Evolutionary conservation across 2,329 filamentous ascomycete species (phyloP).

Genomic region (Graphiopsis chlorocephala): DNA sequence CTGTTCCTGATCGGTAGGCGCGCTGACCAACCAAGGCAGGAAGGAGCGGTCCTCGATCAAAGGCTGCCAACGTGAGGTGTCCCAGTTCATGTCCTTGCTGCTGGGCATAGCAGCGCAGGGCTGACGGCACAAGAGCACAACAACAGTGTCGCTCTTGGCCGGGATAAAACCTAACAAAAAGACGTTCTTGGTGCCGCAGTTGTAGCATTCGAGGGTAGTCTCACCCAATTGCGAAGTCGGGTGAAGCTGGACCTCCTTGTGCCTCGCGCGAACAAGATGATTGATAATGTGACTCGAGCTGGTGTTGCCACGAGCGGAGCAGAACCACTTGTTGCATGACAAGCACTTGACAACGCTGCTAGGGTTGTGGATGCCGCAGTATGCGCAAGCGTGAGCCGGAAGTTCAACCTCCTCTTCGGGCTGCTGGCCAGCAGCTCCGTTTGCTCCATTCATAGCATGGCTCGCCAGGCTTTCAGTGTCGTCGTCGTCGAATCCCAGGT

Average conservation of each 20-base stretch:
- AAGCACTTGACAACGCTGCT: slow-evolving; percentile 95
- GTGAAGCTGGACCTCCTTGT: slow-evolving; percentile 98
- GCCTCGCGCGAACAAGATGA: slow-evolving; percentile 91
- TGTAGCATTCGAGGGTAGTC: slow-evolving; percentile 97
- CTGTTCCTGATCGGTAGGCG: slow-evolving; percentile 91
- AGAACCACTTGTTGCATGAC: slow-evolving; percentile 97
- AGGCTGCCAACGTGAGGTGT: slow-evolving; percentile 95
- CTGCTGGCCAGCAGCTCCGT: slow-evolving; percentile 52
- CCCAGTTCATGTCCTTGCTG: slow-evolving; percentile 99
- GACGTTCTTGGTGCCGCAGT: slow-evolving; percentile 98
- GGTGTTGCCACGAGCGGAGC: slow-evolving; percentile 92
- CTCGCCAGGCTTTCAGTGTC: slow-evolving; percentile 70
- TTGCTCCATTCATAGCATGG: slow-evolving; percentile 73
- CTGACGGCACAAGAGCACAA: slow-evolving; percentile 92
- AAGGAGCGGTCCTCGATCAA: slow-evolving; percentile 97
- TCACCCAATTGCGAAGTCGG: slow-evolving; percentile 90
- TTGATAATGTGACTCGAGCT: slow-evolving; percentile 98
- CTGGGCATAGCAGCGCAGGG: slow-evolving; percentile 93
- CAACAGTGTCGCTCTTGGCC: slow-evolving; percentile 96
- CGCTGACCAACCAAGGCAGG: slow-evolving; percentile 84
- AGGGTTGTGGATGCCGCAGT: slow-evolving; percentile 94
- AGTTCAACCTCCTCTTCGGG: slow-evolving; percentile 85
- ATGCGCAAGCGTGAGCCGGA: slow-evolving; percentile 93
- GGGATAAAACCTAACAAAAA: slow-evolving; percentile 97
- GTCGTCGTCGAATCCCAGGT: slow-evolving; percentile 75